Conservation (phyloP, 805 yeast genomes). For the Kockiozyma suomiensis region DNA sequence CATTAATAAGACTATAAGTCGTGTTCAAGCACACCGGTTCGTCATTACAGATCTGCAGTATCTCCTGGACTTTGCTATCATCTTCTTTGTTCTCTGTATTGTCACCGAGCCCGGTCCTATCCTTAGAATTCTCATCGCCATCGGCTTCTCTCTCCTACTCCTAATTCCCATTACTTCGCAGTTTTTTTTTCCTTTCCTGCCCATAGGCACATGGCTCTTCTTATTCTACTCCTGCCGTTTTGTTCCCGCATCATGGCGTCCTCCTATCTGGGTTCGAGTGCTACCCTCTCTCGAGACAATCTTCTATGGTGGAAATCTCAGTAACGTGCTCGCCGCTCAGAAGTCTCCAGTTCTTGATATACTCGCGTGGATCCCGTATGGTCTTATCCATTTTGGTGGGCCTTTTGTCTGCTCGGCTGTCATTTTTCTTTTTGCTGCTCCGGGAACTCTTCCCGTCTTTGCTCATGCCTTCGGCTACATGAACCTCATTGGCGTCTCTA, state of each 20-base stretch:
- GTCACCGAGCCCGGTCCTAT: conserved; percentile 39
- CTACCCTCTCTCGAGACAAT: conserved; percentile 92
- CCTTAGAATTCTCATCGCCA: conserved; percentile 44
- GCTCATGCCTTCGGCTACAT: conserved; percentile 94
- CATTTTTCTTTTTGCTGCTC: conserved; percentile 87
- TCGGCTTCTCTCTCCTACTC: conserved; percentile 50
- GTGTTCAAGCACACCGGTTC: conserved; percentile 43
- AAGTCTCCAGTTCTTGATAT: conserved; percentile 69
- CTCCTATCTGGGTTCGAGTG: conserved; percentile 85
- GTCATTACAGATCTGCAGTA: conserved; percentile 50
- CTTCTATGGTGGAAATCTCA: conserved; percentile 86
- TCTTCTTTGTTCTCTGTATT: conserved; percentile 50
- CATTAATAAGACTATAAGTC: conserved; percentile 37
- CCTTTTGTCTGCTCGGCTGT: conserved; percentile 84
- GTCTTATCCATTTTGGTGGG: conserved; percentile 83
- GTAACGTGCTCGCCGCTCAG: conserved; percentile 73
- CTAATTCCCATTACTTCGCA: conserved; percentile 79
- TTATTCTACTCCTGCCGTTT: conserved; percentile 71
- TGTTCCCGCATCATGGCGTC: conserved; percentile 74
- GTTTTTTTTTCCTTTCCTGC: conserved; percentile 79
- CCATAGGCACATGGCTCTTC: conserved; percentile 83
- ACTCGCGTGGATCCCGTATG: conserved; percentile 96
- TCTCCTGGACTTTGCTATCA: conserved; percentile 55
- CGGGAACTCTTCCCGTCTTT: conserved; percentile 76
- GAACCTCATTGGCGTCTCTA: conserved; percentile 82